These are phyloP conservation scores for Phaeophleospora eucalypticola DNA, from an alignment of 2,329 filamentous ascomycete species.

Conservation along the genomic window DNA sequence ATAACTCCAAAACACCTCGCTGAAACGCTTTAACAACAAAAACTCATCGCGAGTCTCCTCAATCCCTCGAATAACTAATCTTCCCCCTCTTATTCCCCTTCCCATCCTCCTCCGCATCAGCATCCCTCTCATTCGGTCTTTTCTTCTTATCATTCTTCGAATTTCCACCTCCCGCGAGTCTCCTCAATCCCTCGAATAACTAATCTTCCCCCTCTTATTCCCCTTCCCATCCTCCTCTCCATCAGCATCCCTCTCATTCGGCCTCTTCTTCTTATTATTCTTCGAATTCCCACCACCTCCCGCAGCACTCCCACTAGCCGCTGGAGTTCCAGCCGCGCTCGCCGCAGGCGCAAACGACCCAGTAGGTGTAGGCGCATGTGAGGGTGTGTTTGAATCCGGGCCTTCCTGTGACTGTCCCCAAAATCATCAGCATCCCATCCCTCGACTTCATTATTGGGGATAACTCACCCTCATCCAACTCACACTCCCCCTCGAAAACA, in stretches of 20 bases:
- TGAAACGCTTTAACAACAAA: too few species aligned
- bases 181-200: too few species aligned
- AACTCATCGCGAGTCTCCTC: too few species aligned
- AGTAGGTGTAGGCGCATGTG: constrained; percentile 46
- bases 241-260: constrained; percentile 44
- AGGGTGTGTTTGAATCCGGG: constrained; percentile 37
- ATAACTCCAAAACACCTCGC: too few species aligned
- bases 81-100: constrained; percentile 47
- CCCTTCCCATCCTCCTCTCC: constrained; percentile 44
- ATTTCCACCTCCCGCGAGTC: too few species aligned
- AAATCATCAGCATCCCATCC: constrained; percentile 1
- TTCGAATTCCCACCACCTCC: too few species aligned
- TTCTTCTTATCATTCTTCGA: constrained; percentile 44
- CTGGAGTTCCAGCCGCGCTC: too few species aligned
- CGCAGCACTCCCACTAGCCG: too few species aligned
- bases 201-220: constrained; percentile 47
- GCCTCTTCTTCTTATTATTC: constrained; percentile 45
- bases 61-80: too few species aligned
- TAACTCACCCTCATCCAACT: constrained; percentile 33
- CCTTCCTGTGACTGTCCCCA: constrained; percentile 28
- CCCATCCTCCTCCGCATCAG: constrained; percentile 44
- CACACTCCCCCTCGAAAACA: constrained; percentile 52
- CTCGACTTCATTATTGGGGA: neutral
- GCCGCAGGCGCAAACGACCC: constrained; percentile 45
- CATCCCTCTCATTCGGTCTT: constrained; percentile 41